phyloP scores from a whole-genome alignment of 2,329 filamentous ascomycete genomes.

The Westerdykella aurantiaca region DNA sequence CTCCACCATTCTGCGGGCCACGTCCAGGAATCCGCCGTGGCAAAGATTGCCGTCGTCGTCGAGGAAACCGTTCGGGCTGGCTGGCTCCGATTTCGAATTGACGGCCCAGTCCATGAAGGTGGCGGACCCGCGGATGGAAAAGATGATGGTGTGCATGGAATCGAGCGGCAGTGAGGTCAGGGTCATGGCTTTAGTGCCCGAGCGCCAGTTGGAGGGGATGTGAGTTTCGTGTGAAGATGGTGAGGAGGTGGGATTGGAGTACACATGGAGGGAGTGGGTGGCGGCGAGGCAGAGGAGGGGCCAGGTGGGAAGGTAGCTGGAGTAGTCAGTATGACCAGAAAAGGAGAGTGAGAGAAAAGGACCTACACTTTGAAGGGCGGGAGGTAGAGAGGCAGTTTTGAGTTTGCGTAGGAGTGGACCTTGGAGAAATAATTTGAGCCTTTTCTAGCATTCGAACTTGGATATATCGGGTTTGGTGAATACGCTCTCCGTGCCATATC shows the following conservation, averaged over 20 bases:
- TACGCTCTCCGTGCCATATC: too few species aligned
- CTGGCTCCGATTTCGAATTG: conserved; percentile 66
- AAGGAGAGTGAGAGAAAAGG: not conserved
- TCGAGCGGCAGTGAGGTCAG: conserved; percentile 77
- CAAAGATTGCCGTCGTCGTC: conserved; percentile 73
- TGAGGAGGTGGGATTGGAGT: conserved; percentile 42
- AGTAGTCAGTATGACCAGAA: not conserved
- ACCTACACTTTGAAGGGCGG: conserved; percentile 61
- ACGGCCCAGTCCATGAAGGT: conserved; percentile 83
- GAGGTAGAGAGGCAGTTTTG: conserved; percentile 62
- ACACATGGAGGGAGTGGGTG: conserved; percentile 69
- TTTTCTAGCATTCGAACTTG: conserved; percentile 6
- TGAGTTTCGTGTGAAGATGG: conserved; percentile 51
- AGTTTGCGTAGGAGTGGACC: conserved; percentile 73
- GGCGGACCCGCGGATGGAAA: conserved; percentile 75
- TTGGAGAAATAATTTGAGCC: conserved; percentile 56
- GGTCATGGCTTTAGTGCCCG: conserved; percentile 78
- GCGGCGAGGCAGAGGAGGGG: conserved; percentile 73
- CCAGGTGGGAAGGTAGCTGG: conserved; percentile 66
- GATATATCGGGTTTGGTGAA: conserved; percentile 1
- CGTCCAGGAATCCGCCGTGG: conserved; percentile 72
- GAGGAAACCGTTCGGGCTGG: conserved; percentile 62
- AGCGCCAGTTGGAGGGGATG: conserved; percentile 63
- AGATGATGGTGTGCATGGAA: conserved; percentile 70
- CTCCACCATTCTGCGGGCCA: conserved; percentile 67